Percentiles rank a stretch among this genome's conserved stretches.
Evolutionary conservation across 805 yeast species (phyloP).

Genomic region (Lipomyces mesembrius): DNA sequence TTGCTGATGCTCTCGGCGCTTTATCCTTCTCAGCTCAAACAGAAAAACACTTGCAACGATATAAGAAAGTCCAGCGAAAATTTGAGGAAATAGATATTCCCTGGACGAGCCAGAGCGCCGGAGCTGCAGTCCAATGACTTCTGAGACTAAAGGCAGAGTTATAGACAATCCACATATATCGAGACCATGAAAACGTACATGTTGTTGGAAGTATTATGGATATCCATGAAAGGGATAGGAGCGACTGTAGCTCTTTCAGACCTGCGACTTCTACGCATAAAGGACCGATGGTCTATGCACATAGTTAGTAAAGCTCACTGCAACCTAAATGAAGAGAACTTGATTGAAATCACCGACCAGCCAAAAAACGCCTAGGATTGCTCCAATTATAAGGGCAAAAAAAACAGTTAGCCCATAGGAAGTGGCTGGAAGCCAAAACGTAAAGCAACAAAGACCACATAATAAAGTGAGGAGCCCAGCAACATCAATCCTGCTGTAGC

Average conservation of each 20-base stretch:
- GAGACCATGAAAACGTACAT: background rate
- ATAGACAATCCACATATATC: background rate
- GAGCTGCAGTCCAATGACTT: conserved; percentile 2
- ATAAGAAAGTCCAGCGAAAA: conserved; percentile 5
- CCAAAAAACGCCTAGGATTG: conserved; percentile 10
- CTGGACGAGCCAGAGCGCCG: conserved; percentile 5
- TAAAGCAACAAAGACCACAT: conserved; percentile 3
- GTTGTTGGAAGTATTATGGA: conserved; percentile 9
- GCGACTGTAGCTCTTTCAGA: conserved; percentile 5
- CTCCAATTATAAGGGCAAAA: conserved; percentile 2
- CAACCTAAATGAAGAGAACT: background rate
- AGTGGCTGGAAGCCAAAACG: conserved; percentile 4
- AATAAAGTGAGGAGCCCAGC: conserved; percentile 1
- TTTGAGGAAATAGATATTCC: conserved; percentile 7
- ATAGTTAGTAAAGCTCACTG: background rate
- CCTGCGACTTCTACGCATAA: conserved; percentile 11
- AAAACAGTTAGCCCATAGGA: conserved; percentile 8
- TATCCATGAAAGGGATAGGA: conserved; percentile 7
- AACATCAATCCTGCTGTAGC: conserved; percentile 4
- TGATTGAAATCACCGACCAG: background rate
- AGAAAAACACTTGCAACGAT: conserved; percentile 3
- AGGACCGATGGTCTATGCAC: conserved; percentile 4
- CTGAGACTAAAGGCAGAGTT: background rate
- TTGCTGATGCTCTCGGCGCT: background rate
- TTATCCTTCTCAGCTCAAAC: conserved; percentile 2